phyloP scores from a whole-genome alignment of 768 basidiomycete genomes.

The Crucibulum laeve region DNA sequence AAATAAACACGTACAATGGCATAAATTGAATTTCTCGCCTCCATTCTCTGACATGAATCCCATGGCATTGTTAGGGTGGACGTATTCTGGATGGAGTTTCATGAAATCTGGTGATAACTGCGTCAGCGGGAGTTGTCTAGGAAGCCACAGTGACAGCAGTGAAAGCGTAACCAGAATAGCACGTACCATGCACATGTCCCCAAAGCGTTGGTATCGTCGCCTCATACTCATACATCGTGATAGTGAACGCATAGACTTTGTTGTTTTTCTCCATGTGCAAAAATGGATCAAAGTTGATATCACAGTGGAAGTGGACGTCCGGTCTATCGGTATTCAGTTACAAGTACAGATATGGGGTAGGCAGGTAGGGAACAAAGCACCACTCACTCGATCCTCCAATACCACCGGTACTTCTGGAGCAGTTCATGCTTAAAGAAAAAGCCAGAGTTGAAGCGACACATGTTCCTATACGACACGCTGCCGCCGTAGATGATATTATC shows the following conservation, averaged over 20 bases:
- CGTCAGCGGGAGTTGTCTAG: too few species aligned
- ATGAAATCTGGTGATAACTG: slow-evolving; percentile 50
- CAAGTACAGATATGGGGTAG: neutral
- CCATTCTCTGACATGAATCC: slow-evolving; percentile 42
- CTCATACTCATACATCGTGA: slow-evolving; percentile 70
- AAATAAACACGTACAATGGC: slow-evolving; percentile 50
- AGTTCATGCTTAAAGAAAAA: slow-evolving; percentile 73
- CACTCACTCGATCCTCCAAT: slow-evolving; percentile 72
- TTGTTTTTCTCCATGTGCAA: slow-evolving; percentile 64
- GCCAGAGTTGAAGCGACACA: slow-evolving; percentile 71
- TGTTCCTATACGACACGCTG: slow-evolving; percentile 44
- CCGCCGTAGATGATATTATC: slow-evolving; percentile 39
- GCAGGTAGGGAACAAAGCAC: slow-evolving; percentile 19
- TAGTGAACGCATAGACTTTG: slow-evolving; percentile 72
- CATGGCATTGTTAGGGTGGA: slow-evolving; percentile 57
- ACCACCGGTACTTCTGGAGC: slow-evolving; percentile 65
- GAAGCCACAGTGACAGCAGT: too few species aligned
- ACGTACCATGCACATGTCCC: slow-evolving; percentile 59
- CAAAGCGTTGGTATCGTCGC: slow-evolving; percentile 76
- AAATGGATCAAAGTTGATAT: slow-evolving; percentile 66
- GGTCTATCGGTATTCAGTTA: slow-evolving; percentile 34
- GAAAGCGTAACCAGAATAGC: slow-evolving; percentile 6
- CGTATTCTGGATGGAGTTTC: slow-evolving; percentile 45
- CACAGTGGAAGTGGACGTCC: slow-evolving; percentile 73
- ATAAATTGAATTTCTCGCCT: slow-evolving; percentile 67